Base-by-base conservation (phyloP, 1,284 basidiomycete species). In the Ceratobasidium theobromae region DNA sequence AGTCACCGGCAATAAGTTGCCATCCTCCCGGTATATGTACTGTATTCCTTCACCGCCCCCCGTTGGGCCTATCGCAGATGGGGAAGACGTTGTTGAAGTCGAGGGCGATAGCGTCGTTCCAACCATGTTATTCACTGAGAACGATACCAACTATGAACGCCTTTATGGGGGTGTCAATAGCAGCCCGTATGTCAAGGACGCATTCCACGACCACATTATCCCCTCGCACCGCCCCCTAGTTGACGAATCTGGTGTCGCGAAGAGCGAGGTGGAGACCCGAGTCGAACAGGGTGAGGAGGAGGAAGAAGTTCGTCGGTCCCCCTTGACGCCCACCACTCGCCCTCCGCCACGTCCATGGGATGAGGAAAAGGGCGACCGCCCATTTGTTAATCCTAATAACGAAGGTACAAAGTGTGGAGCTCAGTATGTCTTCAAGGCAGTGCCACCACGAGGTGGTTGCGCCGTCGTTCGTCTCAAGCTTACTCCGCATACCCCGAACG, bases 151-250 rank as follows among this genome's bases (percentile, higher is more conserved):
- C 81, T 96, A 89, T 76, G 84, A 85, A 73, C 85, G 96, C 67
- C 82, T 99, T 33, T 99, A 98, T 76, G 88, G 88, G 35, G 95
- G 92, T 25, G 79, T 86, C 72, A 98, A 98, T 79, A 80, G 84
- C 67, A 87, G 86, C 0, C 83, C 85, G 1, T 95, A 88, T 75
- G 91, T 92, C 73, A 99, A 99, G 79, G 96, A 99, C 74, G 95
- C 90, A n/a, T 98, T 99, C 82, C 95, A 99, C 74, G 95, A 98
- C 75, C 91, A 98, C 75, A 91, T 98, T 75, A 87, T 98, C 70
- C 87, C 87, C 2, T 81, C 80, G 14, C 95, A 98, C 77, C 87
- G 92, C 60, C 89, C 89, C 4, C 70, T 45, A 41, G 69, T 71
- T 40, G 66, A 71, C 33, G 70, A 71, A 35, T 69, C 74, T 25